A percentile compares a stretch with the other conserved stretches of the same genome.
Conservation (phyloP, 148 eudicot species). For the Oxyria digyna region DNA sequence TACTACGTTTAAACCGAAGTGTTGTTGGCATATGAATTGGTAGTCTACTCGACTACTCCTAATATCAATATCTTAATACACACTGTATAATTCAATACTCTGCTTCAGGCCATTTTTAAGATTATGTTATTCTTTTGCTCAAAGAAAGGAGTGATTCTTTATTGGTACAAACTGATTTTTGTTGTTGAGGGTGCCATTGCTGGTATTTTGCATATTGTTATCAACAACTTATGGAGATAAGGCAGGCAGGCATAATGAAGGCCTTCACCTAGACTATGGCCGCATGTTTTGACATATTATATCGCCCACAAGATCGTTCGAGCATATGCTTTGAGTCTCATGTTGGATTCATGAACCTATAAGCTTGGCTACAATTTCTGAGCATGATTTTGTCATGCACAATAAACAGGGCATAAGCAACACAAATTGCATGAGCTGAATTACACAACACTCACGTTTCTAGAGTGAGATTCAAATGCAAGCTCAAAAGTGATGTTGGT, state of each 20-base stretch:
- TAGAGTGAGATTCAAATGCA: neutral
- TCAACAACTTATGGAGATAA: neutral
- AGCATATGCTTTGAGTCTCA: neutral
- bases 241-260: neutral
- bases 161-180: no score
- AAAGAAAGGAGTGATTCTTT: no score
- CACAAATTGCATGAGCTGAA: neutral
- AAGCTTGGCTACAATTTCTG: neutral
- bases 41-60: no score
- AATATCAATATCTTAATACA: no score
- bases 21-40: no score
- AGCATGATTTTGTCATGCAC: neutral
- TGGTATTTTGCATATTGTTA: neutral
- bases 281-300: neutral
- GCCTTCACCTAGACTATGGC: neutral
- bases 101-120: no score
- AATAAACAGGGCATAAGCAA: neutral
- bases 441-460: neutral
- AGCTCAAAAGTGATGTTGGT: neutral
- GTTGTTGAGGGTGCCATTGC: neutral
- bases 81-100: no score
- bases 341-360: neutral
- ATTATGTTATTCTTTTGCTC: no score
- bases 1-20: no score
- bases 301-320: neutral